Evolutionary conservation across 176 grass and related monocot genomes (phyloP).

Genomic region (Metroxylon sagu): DNA sequence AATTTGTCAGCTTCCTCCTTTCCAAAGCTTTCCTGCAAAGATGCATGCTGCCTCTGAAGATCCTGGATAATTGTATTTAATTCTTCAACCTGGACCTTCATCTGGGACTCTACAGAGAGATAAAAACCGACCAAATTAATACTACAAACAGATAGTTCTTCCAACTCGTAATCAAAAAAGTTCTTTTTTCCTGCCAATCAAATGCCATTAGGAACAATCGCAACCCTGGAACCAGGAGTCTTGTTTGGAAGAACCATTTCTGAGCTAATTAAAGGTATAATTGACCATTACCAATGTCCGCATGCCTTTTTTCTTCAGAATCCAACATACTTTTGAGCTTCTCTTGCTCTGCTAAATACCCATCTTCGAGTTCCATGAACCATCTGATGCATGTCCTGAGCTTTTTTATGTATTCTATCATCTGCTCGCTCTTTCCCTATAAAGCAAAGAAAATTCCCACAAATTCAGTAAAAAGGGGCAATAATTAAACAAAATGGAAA

Average conservation of each 20-base stretch:
- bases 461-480: too few species aligned
- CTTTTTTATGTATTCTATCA: slow-evolving; percentile 85
- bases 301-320: slow-evolving; percentile 36
- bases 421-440: slow-evolving; percentile 70
- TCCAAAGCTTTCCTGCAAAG: slow-evolving; percentile 45
- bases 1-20: slow-evolving; percentile 50
- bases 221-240: too few species aligned
- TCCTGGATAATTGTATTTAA: slow-evolving; percentile 31
- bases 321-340: slow-evolving; percentile 42
- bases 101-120: slow-evolving; percentile 31
- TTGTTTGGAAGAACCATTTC: too few species aligned
- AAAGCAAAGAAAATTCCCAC: not conserved
- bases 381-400: slow-evolving; percentile 59
- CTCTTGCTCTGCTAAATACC: slow-evolving; percentile 56
- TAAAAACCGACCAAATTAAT: too few species aligned
- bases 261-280: too few species aligned
- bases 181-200: too few species aligned
- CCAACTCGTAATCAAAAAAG: too few species aligned
- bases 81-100: slow-evolving; percentile 42
- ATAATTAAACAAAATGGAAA: too few species aligned
- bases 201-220: too few species aligned
- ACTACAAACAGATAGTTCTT: too few species aligned
- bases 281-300: slow-evolving; percentile 51
- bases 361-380: slow-evolving; percentile 60
- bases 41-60: slow-evolving; percentile 25